A percentile compares a stretch with the other conserved stretches of the same genome.
These are phyloP conservation scores for Tetrapisispora nanseiensis DNA, from an alignment of 805 yeast species.

Conservation along the genomic window DNA sequence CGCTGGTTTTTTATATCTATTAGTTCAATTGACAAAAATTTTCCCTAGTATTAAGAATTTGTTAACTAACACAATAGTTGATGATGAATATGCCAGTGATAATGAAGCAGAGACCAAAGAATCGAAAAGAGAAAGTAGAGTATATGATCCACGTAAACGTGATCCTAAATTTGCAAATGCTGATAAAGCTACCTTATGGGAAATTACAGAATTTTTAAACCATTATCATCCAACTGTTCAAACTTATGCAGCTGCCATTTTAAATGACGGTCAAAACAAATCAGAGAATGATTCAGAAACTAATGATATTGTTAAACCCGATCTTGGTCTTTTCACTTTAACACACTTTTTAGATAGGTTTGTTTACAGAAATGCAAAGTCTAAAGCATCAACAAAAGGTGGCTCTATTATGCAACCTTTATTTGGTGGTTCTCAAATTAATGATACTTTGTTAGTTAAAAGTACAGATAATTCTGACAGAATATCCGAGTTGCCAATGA, in stretches of 20 bases:
- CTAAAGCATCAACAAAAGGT: conserved; percentile 65
- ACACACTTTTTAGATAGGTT: conserved; percentile 90
- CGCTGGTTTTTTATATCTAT: conserved; percentile 68
- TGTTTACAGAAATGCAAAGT: conserved; percentile 87
- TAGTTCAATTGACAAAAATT: conserved; percentile 55
- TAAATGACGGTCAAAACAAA: conserved; percentile 33
- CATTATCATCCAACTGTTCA: conserved; percentile 93
- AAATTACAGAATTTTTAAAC: conserved; percentile 55
- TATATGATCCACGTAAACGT: conserved; percentile 77
- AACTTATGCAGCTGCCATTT: conserved; percentile 60
- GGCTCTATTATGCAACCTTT: conserved; percentile 95
- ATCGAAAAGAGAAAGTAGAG: conserved; percentile 7
- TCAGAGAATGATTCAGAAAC: conserved; percentile 23
- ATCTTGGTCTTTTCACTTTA: conserved; percentile 77
- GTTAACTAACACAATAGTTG: conserved; percentile 44
- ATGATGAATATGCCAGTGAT: conserved; percentile 40
- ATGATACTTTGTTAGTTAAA: conserved; percentile 57
- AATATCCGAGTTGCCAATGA: conserved; percentile 54
- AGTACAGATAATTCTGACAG: conserved; percentile 37
- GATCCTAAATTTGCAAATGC: conserved; percentile 94
- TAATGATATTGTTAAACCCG: conserved; percentile 55
- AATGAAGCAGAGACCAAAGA: conserved; percentile 32
- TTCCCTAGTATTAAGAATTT: conserved; percentile 61
- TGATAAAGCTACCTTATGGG: conserved; percentile 77
- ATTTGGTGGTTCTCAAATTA: conserved; percentile 59